Base-by-base conservation (phyloP, 805 yeast species). In the Metschnikowia koreensis region DNA sequence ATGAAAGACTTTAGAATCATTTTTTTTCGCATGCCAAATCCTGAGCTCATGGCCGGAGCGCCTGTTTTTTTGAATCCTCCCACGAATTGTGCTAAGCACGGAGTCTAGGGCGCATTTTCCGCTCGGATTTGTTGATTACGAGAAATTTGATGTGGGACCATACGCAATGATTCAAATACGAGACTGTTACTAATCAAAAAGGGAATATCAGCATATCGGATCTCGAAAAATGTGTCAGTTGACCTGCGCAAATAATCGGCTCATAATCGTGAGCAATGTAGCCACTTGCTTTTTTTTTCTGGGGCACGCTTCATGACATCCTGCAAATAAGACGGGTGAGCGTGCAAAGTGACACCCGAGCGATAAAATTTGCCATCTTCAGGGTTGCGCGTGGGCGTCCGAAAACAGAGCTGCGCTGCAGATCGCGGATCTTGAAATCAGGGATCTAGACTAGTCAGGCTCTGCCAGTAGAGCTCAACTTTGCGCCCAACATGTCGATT, bases 1-100 rank as follows among this genome's bases (percentile, higher is more conserved):
- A 55, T 43, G 58, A 60, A 29, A 45, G 48, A 31, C 45, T 60
- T 16, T 59, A 43, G 38, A 8, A n/a, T 37, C n/a, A 13, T 13
- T 13, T 11, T 11, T 33, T 33, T 22, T 22, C 22, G 22, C 22
- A 22, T 22, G 22, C 22, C 22, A 22, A 22, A 22, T 22, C 22
- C 22, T 22, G 22, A 22, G 22, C 22, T 4, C 22, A 22, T 22
- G 22, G 22, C 22, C 22, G 22, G 22, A 22, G 4, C 22, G 22
- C 22, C 22, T 22, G 22, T 22, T 22, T 22, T 22, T 22, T 22
- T 22, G n/a, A n/a, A 2, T 33, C 37, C 37, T 4, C 22, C 22
- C 22, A 22, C 22, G 22, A 12, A 9, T 31, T 31, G 34, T 31
- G 6, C 10, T 31, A 31, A 31, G 6, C 34, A 3, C 34, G 34